Base-by-base conservation (phyloP, 495 filamentous ascomycete species). In the Aspergillus affinis region DNA sequence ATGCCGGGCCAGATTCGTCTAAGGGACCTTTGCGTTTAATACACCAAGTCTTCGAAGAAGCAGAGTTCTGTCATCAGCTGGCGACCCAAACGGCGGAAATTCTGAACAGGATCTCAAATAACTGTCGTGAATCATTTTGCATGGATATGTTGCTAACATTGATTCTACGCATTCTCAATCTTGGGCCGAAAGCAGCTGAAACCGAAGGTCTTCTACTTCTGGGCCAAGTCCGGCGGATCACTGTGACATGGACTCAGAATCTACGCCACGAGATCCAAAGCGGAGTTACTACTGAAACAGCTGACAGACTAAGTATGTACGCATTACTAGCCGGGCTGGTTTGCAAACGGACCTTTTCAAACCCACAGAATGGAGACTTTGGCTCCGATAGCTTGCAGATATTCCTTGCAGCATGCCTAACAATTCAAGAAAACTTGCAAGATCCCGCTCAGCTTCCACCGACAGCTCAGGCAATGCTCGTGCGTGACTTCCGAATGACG, bases 41-140 rank as follows among this genome's bases (percentile, higher is more conserved):
- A 4, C 68, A 75, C 57, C 46, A 45, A 1, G 54, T 66, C 20
- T 57, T 74, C n/a, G 48, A 57, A 58, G 70, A 75, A 21, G 26
- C 52, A 9, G 23, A 48, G 0, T 71, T 71, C 47, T 65, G 63
- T 18, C 30, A 32, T 6, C 51, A 51, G 41, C 49, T 75, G 3
- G 27, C 74, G 0, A 17, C 41, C 5, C 63, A 63, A 10, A 48
- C 80, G 7, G 19, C 59, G 0, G 51, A 64, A 6, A 68, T 64
- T 30, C 30, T 73, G 12, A 20, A 53, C 10, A 65, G 64, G n/a
- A 64, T 79, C 20, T 66, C 71, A 47, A 69, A 66, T 1, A 84
- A 81, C 48, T 84, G 81, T 81, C 63, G 77, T 27, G 77, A 75
- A 17, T 63, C 60, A n/a, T 57, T 70, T 41, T 78, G 72, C 15